Conservation (phyloP, 768 basidiomycete genomes). For the Erythrobasidium yunnanense region DNA sequence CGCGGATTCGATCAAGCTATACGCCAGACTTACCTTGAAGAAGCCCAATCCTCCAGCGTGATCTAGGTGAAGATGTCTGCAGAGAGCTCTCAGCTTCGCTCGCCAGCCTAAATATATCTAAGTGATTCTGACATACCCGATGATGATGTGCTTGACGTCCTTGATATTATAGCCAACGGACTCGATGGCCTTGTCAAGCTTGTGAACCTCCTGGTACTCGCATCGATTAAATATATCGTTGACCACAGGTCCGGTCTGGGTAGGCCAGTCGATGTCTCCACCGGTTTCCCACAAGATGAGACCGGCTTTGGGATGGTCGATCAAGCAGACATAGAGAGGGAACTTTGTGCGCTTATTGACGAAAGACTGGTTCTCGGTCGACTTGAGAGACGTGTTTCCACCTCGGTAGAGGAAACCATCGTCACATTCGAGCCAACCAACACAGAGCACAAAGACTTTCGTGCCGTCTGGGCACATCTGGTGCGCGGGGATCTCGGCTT, state of each 20-base stretch:
- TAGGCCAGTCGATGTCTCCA: slow-evolving; percentile 1
- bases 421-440: slow-evolving; percentile 22
- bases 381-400: slow-evolving; percentile 12
- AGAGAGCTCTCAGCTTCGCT: too few relatives aligned
- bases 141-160: slow-evolving; percentile 33
- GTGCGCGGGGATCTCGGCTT: background rate
- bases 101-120: too few relatives aligned
- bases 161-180: slow-evolving; percentile 50
- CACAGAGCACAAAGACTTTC: slow-evolving; percentile 18
- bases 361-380: background rate
- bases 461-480: slow-evolving; percentile 23
- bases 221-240: background rate
- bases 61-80: slow-evolving; percentile 26
- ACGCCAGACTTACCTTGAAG: slow-evolving; percentile 19
- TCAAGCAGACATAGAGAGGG: slow-evolving; percentile 12
- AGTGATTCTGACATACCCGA: too few relatives aligned
- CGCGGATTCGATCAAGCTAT: background rate
- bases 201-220: slow-evolving; percentile 1
- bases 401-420: slow-evolving; percentile 27
- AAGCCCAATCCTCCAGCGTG: slow-evolving; percentile 25
- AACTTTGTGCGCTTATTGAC: slow-evolving; percentile 23
- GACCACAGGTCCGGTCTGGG: background rate
- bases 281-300: slow-evolving; percentile 26
- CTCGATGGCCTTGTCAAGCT: slow-evolving; percentile 36
- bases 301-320: slow-evolving; percentile 17